Percentiles rank a stretch among this genome's conserved stretches.
Conservation (phyloP, 768 basidiomycete species). For the Phaffia australis region DNA sequence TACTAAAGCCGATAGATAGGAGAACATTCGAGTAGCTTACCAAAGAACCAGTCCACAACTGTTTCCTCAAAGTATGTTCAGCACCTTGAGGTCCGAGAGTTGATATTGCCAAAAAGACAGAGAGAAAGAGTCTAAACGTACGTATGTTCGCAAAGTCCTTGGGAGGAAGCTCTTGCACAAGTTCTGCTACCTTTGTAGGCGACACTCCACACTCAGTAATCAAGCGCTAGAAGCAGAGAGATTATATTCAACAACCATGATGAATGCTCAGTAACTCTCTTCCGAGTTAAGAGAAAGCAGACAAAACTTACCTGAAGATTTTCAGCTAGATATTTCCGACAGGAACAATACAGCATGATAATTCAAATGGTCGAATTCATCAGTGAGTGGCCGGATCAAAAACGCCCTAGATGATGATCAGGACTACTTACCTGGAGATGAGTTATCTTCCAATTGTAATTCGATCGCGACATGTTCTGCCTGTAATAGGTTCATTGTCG, state of each 20-base stretch:
- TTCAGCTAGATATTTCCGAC: conserved; percentile 11
- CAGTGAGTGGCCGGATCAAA: background rate
- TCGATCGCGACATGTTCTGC: conserved; percentile 25
- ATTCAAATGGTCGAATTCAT: background rate
- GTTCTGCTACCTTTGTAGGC: conserved; percentile 78
- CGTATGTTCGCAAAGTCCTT: conserved; percentile 62
- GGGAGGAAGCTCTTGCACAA: conserved; percentile 78
- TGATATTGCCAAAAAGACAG: conserved; percentile 47
- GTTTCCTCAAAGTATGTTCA: background rate
- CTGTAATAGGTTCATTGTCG: conserved; percentile 20
- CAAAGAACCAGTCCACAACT: conserved; percentile 26
- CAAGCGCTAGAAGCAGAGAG: conserved; percentile 50
- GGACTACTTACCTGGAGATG: conserved; percentile 7
- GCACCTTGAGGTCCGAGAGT: background rate
- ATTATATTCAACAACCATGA: background rate
- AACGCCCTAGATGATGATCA: no score
- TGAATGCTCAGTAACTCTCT: background rate
- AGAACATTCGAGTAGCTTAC: background rate
- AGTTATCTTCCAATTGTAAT: conserved; percentile 22
- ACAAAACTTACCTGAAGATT: conserved; percentile 20
- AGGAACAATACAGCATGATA: background rate
- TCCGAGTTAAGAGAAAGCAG: background rate
- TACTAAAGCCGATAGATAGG: conserved; percentile 2
- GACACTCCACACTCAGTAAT: conserved; percentile 87
- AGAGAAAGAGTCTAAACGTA: conserved; percentile 67